A percentile compares a stretch with the other conserved stretches of the same genome.
phyloP scores from a whole-genome alignment of 805 yeast species.

The Metschnikowia kofuensis region DNA sequence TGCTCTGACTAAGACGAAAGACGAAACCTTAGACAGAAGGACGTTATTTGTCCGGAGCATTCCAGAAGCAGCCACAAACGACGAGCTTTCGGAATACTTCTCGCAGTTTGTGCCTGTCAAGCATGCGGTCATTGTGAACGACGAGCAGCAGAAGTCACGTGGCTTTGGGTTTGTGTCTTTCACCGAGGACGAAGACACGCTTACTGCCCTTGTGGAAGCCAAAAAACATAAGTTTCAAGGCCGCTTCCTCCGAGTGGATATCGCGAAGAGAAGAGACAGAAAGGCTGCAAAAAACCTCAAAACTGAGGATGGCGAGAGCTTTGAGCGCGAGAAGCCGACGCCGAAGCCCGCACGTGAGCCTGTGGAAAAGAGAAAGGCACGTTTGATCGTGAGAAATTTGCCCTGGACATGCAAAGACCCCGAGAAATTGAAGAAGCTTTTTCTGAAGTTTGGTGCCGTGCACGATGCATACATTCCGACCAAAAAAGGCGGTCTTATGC shows the following conservation, averaged over 20 bases:
- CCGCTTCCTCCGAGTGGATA: slow-evolving; percentile 68
- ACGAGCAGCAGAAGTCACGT: slow-evolving; percentile 69
- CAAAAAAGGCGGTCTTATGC: slow-evolving; percentile 82
- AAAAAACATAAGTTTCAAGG: slow-evolving; percentile 65
- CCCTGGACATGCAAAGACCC: slow-evolving; percentile 95
- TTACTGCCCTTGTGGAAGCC: slow-evolving; percentile 65
- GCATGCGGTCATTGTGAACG: slow-evolving; percentile 90
- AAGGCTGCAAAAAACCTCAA: slow-evolving; percentile 22
- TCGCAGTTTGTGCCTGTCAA: slow-evolving; percentile 92
- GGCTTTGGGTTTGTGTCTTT: slow-evolving; percentile 97
- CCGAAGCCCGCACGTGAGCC: slow-evolving; percentile 24
- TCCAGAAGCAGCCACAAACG: slow-evolving; percentile 78
- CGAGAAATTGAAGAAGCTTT: slow-evolving; percentile 63
- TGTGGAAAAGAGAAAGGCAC: slow-evolving; percentile 77
- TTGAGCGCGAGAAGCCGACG: slow-evolving; percentile 8
- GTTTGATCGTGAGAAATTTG: slow-evolving; percentile 84
- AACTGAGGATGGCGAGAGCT: slow-evolving; percentile 3
- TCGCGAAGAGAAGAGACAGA: slow-evolving; percentile 92
- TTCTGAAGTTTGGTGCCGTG: slow-evolving; percentile 79
- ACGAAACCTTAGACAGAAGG: slow-evolving; percentile 46
- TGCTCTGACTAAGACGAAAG: neutral
- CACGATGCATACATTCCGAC: slow-evolving; percentile 87
- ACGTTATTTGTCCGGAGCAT: slow-evolving; percentile 85
- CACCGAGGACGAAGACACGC: slow-evolving; percentile 78
- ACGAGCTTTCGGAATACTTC: slow-evolving; percentile 77